These are phyloP conservation scores for Leersia perrieri DNA, from an alignment of 176 grass and related monocot species.

Conservation along the genomic window DNA sequence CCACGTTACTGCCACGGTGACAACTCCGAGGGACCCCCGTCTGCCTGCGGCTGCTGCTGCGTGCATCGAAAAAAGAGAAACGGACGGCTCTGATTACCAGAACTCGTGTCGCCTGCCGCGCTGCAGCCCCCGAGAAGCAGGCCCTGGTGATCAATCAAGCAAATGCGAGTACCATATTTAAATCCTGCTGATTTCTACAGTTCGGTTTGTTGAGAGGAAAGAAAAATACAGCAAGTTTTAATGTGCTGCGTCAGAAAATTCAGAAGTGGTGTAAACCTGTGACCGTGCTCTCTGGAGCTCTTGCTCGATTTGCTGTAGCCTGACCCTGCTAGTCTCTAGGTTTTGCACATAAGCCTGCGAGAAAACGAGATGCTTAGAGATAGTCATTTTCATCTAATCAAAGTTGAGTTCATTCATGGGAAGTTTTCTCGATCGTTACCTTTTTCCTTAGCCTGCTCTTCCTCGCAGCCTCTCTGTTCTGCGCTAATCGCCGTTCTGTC, in stretches of 20 bases:
- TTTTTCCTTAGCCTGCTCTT: slow-evolving; percentile 99
- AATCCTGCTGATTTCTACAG: not conserved
- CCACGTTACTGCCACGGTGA: not conserved
- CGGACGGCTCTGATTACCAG: slow-evolving; percentile 56
- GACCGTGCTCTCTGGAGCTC: slow-evolving; percentile 84
- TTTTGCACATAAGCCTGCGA: slow-evolving; percentile 93
- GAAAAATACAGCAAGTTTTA: not conserved
- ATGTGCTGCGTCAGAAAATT: slow-evolving; percentile 8
- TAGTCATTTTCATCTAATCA: not conserved
- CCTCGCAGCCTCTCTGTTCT: slow-evolving; percentile 95
- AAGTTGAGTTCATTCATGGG: not conserved
- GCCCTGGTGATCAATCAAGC: slow-evolving; percentile 51
- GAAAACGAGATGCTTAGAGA: not conserved
- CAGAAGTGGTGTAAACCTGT: slow-evolving; percentile 52
- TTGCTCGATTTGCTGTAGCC: slow-evolving; percentile 91
- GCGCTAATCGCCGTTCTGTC: slow-evolving; percentile 87
- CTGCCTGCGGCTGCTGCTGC: not conserved
- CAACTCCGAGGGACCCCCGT: not conserved
- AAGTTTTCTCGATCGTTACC: slow-evolving; percentile 43
- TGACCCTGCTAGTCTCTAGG: slow-evolving; percentile 85
- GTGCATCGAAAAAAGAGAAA: not conserved
- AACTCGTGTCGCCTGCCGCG: slow-evolving; percentile 60
- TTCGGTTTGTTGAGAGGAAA: not conserved
- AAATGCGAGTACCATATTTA: not conserved
- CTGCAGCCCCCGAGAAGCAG: slow-evolving; percentile 78